Evolutionary conservation across 2,329 filamentous ascomycete genomes (phyloP).

Genomic region (Colletotrichum agaves): DNA sequence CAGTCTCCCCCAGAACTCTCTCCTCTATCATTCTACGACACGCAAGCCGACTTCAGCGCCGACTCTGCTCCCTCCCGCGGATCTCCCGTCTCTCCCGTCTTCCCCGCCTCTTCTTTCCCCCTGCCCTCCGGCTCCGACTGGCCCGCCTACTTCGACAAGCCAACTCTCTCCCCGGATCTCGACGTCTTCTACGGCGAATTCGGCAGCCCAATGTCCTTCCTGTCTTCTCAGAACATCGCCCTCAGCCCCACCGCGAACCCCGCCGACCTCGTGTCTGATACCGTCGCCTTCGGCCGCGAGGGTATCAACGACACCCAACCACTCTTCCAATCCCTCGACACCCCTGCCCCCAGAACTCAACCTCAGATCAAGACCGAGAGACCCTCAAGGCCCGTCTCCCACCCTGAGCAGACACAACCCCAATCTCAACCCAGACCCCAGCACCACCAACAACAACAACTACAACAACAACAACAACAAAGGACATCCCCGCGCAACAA

Average conservation of each 20-base stretch:
- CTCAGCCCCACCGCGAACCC: conserved; percentile 50
- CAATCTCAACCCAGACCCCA: conserved; percentile 1
- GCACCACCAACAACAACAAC: conserved; percentile 11
- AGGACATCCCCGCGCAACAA: conserved; percentile 39
- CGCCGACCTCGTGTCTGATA: conserved; percentile 44
- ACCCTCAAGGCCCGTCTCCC: conserved; percentile 6
- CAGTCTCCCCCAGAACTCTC: conserved; percentile 38
- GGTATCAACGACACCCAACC: conserved; percentile 42
- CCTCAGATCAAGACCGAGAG: conserved; percentile 1
- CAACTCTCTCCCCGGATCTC: conserved; percentile 43
- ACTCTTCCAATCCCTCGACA: conserved; percentile 41
- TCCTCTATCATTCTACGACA: conserved; percentile 39
- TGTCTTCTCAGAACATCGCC: conserved; percentile 42
- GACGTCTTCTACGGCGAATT: conserved; percentile 47
- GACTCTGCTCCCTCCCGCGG: conserved; percentile 50
- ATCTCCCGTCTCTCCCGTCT: conserved; percentile 45
- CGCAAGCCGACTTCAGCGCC: conserved; percentile 46
- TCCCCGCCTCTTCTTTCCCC: conserved; percentile 44
- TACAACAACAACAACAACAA: conserved; percentile 19
- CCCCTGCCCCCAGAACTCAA: conserved; percentile 6
- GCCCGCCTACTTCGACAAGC: conserved; percentile 44
- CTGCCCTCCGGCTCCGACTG: conserved; percentile 43
- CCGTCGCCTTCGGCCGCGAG: conserved; percentile 41
- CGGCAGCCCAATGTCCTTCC: conserved; percentile 43
- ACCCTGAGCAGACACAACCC: conserved; percentile 14